phyloP scores from a whole-genome alignment of 305 asterid genomes.

The Fraxinus platypoda region DNA sequence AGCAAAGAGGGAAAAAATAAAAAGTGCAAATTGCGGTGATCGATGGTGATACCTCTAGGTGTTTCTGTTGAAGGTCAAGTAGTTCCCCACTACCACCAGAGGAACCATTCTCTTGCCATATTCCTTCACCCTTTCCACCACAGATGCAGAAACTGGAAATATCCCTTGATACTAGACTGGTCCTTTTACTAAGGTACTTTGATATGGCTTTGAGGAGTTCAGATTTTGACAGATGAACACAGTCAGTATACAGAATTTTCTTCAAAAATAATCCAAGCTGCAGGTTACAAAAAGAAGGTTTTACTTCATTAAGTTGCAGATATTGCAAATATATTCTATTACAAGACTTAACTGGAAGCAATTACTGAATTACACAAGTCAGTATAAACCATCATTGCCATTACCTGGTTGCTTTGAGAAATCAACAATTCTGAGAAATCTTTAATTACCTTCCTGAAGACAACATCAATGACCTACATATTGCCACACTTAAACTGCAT shows the following conservation, averaged over 20 bases:
- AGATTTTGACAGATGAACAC: conserved; percentile 49
- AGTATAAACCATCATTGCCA: not conserved
- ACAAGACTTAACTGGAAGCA: conserved; percentile 16
- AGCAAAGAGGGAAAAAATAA: not conserved
- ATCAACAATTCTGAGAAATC: conserved; percentile 67
- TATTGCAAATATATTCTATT: conserved; percentile 11
- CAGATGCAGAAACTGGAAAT: conserved; percentile 65
- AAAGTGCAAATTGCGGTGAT: not conserved
- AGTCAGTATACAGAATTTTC: conserved; percentile 49
- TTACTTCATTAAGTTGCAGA: conserved; percentile 13
- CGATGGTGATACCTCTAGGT: conserved; percentile 55
- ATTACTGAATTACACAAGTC: conserved; percentile 1
- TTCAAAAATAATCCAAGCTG: conserved; percentile 76
- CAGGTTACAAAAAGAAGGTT: conserved; percentile 20
- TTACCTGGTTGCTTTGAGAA: conserved; percentile 84
- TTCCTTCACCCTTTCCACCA: conserved; percentile 46
- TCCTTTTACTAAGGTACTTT: conserved; percentile 60
- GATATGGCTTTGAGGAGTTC: conserved; percentile 62
- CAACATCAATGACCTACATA: conserved; percentile 63
- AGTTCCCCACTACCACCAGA: conserved; percentile 38
- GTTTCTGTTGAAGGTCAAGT: conserved; percentile 62
- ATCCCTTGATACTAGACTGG: conserved; percentile 56
- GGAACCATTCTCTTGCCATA: conserved; percentile 26
- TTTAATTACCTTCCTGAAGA: conserved; percentile 70
- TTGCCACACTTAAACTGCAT: conserved; percentile 29